These are phyloP conservation scores for Talaromyces sp. DNA, from an alignment of 2,329 filamentous ascomycete genomes.

Conservation along the genomic window DNA sequence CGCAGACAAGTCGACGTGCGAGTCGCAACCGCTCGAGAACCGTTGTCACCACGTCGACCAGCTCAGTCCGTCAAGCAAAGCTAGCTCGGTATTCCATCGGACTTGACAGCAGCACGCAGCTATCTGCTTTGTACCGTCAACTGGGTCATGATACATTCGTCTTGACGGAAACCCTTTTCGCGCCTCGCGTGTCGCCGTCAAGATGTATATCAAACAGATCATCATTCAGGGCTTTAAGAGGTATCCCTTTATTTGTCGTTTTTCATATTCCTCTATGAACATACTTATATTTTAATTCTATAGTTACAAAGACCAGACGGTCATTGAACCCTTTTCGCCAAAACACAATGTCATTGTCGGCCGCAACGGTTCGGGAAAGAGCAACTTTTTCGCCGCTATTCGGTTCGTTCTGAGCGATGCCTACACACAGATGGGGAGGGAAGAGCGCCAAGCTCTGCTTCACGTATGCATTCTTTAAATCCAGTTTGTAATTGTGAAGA, in stretches of 20 bases:
- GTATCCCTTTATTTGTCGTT: slow-evolving; percentile 43
- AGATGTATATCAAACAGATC: slow-evolving; percentile 99
- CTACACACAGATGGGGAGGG: slow-evolving; percentile 90
- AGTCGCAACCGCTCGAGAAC: not conserved
- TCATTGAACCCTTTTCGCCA: slow-evolving; percentile 95
- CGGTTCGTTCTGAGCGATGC: slow-evolving; percentile 97
- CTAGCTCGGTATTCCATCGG: not conserved
- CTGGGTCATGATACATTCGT: not conserved
- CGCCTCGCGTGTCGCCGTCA: slow-evolving; percentile 22
- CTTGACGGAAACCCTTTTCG: not conserved
- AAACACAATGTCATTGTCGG: slow-evolving; percentile 98
- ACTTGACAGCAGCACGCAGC: not conserved
- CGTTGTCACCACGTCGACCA: not conserved
- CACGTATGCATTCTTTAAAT: slow-evolving; percentile 49
- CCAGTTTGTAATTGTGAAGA: not conserved
- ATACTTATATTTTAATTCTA: not conserved
- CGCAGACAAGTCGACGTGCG: not conserved
- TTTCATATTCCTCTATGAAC: not conserved
- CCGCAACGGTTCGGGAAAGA: slow-evolving; percentile 98
- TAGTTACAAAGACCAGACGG: slow-evolving; percentile 98
- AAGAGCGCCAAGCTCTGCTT: slow-evolving; percentile 92
- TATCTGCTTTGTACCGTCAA: not conserved
- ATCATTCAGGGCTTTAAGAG: slow-evolving; percentile 99
- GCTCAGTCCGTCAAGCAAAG: not conserved
- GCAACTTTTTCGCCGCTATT: slow-evolving; percentile 98